Conservation (phyloP, 140 eudicot species). For the Bidens hawaiensis region DNA sequence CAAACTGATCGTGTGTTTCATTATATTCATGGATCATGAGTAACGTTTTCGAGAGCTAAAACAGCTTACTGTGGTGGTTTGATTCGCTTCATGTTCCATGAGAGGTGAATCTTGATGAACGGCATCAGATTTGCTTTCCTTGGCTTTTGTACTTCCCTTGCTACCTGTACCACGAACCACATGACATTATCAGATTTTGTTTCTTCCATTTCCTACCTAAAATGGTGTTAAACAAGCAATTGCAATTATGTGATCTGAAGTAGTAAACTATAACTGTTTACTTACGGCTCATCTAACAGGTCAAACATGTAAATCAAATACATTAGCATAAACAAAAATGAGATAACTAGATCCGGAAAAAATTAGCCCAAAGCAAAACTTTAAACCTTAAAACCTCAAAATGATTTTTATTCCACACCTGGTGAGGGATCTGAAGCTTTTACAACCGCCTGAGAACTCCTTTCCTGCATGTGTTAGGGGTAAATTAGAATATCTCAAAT, state of each 20-base stretch:
- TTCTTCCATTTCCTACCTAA: background rate
- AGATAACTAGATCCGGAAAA: background rate
- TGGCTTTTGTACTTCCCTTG: too few relatives aligned
- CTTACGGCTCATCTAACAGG: background rate
- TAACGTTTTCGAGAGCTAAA: too few relatives aligned
- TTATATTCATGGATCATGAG: too few relatives aligned
- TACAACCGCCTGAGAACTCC: background rate
- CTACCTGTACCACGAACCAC: too few relatives aligned
- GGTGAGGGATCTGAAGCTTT: background rate
- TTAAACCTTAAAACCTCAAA: too few relatives aligned
- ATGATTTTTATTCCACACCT: background rate
- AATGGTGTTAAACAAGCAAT: background rate
- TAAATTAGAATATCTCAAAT: background rate
- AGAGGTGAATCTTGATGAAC: too few relatives aligned
- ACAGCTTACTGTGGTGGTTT: conserved; percentile 1
- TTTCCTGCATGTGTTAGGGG: background rate
- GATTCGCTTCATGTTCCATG: too few relatives aligned
- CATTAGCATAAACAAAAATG: background rate
- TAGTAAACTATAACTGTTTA: background rate
- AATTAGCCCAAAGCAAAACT: background rate
- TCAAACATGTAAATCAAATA: background rate
- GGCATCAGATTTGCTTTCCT: too few relatives aligned
- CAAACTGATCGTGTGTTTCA: too few relatives aligned
- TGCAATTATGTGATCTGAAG: background rate
- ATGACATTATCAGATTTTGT: background rate